phyloP scores from a whole-genome alignment of 139 green algal species.

The Desmodesmus armatus region DNA sequence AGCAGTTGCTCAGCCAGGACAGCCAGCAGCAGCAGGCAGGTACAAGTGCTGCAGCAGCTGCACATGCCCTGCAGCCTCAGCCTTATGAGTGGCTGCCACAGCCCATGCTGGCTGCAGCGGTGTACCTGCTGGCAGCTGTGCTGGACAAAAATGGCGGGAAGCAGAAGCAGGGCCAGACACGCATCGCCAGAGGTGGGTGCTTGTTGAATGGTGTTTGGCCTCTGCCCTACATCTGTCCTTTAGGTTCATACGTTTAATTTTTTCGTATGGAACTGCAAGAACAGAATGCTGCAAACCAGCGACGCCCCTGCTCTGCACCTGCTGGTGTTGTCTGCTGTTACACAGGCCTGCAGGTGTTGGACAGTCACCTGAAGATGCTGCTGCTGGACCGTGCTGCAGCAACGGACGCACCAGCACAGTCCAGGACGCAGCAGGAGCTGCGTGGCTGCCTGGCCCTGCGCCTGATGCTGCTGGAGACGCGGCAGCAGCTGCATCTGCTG shows the following conservation, averaged over 20 bases:
- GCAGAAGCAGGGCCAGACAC: constrained; percentile 31
- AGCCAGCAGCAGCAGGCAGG: not conserved
- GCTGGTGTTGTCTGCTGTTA: not conserved
- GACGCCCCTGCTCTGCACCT: no score
- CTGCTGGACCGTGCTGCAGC: not conserved
- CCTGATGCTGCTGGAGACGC: constrained; percentile 36
- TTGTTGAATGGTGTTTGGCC: not conserved
- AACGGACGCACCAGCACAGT: not conserved
- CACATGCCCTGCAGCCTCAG: no score
- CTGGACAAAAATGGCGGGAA: constrained; percentile 16
- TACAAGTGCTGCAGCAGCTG: no score
- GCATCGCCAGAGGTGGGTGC: constrained; percentile 33
- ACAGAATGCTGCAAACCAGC: no score
- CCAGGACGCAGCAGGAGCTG: not conserved
- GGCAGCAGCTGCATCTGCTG: constrained; percentile 45
- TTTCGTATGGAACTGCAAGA: no score
- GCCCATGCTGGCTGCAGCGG: constrained; percentile 2
- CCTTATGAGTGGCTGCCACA: constrained; percentile 34
- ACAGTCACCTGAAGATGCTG: not conserved
- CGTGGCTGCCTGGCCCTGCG: constrained; percentile 12
- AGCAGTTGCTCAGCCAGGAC: not conserved
- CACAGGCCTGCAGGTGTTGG: constrained; percentile 25
- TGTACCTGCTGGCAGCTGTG: constrained; percentile 42
- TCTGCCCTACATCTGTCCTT: no score
- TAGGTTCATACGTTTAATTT: no score